phyloP scores from a whole-genome alignment of 1,284 basidiomycete genomes.

The Moniliophthora roreri region DNA sequence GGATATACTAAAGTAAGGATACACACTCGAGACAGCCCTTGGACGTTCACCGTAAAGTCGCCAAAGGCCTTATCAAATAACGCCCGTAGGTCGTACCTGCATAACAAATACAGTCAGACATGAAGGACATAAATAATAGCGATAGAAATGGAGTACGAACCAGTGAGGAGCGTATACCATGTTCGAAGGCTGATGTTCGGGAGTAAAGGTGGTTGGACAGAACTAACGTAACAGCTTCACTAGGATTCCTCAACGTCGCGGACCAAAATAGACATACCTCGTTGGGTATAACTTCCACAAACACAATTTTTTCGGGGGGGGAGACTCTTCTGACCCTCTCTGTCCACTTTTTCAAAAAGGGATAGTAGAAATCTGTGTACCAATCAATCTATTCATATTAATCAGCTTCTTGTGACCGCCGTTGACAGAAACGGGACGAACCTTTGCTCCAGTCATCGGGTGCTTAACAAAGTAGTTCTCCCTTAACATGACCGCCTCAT shows the following conservation, averaged over 20 bases:
- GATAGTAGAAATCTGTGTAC: constrained; percentile 86
- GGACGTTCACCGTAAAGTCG: constrained; percentile 86
- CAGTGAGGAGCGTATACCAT: constrained; percentile 93
- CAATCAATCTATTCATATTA: constrained; percentile 61
- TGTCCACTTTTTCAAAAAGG: constrained; percentile 77
- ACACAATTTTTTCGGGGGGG: constrained; percentile 64
- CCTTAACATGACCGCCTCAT: constrained; percentile 74
- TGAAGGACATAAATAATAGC: background rate
- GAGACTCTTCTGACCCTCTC: constrained; percentile 55
- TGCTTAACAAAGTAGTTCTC: constrained; percentile 86
- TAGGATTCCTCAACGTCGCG: background rate
- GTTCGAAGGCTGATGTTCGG: constrained; percentile 60
- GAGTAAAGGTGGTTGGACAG: constrained; percentile 76
- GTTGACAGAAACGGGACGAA: constrained; percentile 4
- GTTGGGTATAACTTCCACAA: constrained; percentile 87
- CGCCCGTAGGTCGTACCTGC: constrained; percentile 86
- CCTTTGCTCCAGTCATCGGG: constrained; percentile 59
- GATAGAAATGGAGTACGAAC: constrained; percentile 45
- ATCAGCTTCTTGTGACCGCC: background rate
- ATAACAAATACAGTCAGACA: background rate
- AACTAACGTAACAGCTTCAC: constrained; percentile 57
- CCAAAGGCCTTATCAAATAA: constrained; percentile 83
- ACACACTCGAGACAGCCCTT: constrained; percentile 79
- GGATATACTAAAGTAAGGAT: background rate
- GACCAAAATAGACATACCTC: constrained; percentile 54